Evolutionary conservation across 108 stramenopile species (phyloP).

Genomic region (Fragilariopsis cylindrus): DNA sequence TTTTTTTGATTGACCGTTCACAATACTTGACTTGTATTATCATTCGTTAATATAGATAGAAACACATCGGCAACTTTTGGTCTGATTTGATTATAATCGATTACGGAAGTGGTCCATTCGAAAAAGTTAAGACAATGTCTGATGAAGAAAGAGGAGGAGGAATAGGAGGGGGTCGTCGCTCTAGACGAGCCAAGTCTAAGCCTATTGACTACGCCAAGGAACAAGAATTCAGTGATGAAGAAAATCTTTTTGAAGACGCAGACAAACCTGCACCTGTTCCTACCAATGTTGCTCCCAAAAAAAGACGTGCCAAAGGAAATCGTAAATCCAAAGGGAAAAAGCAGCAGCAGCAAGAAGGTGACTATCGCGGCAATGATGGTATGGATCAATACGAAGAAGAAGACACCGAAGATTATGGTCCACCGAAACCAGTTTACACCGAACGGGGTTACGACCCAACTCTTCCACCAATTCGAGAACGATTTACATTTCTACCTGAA

Average conservation of each 20-base stretch:
- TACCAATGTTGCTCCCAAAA: constrained; percentile 23
- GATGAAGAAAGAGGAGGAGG: background rate
- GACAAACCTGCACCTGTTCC: constrained; percentile 32
- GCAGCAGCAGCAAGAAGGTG: constrained; percentile 8
- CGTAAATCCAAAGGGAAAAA: constrained; percentile 12
- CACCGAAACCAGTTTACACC: constrained; percentile 54
- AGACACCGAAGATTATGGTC: constrained; percentile 19
- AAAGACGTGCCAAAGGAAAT: constrained; percentile 32
- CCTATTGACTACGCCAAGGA: constrained; percentile 71
- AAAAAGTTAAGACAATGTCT: constrained; percentile 14
- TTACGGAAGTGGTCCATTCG: too few species aligned
- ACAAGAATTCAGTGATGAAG: constrained; percentile 84
- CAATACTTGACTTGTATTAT: too few species aligned
- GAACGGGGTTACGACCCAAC: constrained; percentile 84
- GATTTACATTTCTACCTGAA: constrained; percentile 91
- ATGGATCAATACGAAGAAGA: constrained; percentile 28
- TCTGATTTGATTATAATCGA: too few species aligned
- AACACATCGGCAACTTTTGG: too few species aligned
- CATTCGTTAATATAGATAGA: too few species aligned
- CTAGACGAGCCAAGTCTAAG: constrained; percentile 49
- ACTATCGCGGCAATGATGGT: constrained; percentile 4
- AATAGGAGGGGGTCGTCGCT: constrained; percentile 20
- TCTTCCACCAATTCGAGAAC: constrained; percentile 74
- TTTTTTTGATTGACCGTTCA: too few species aligned
- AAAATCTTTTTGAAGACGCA: constrained; percentile 65